Percentiles rank a stretch among this genome's conserved stretches.
phyloP scores from a whole-genome alignment of 177 flowering plant genomes.

The Tripterygium wilfordii region DNA sequence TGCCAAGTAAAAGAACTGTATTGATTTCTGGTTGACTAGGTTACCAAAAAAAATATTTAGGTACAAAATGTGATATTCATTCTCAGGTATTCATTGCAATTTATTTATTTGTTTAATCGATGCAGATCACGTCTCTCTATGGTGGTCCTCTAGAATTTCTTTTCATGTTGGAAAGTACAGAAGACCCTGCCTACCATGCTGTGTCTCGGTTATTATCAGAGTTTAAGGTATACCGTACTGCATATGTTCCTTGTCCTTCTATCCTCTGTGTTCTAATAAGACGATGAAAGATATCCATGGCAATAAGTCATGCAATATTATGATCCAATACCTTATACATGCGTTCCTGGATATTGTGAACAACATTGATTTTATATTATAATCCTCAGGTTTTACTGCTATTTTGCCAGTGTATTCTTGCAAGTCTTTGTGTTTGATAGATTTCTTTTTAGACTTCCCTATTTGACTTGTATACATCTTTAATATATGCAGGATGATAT shows the following conservation, averaged over 20 bases:
- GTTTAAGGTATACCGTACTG: constrained; percentile 41
- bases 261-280: no score
- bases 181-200: constrained; percentile 89
- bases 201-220: constrained; percentile 47
- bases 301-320: neutral
- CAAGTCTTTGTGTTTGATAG: neutral
- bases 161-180: constrained; percentile 82
- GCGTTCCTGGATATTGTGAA: no score
- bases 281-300: no score
- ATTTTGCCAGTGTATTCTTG: no score
- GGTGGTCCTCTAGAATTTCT: constrained; percentile 92
- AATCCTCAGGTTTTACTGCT: no score
- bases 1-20: no score
- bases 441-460: neutral
- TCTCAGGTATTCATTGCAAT: neutral
- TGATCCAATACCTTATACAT: no score
- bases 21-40: no score
- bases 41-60: no score
- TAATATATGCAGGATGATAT: constrained; percentile 51
- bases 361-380: no score
- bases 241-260: no score
- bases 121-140: constrained; percentile 89
- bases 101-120: neutral
- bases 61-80: neutral
- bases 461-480: constrained; percentile 3